A percentile compares a stretch with the other conserved stretches of the same genome.
phyloP scores from a whole-genome alignment of 2,329 filamentous ascomycete genomes.

The Fusarium oligoseptatum region DNA sequence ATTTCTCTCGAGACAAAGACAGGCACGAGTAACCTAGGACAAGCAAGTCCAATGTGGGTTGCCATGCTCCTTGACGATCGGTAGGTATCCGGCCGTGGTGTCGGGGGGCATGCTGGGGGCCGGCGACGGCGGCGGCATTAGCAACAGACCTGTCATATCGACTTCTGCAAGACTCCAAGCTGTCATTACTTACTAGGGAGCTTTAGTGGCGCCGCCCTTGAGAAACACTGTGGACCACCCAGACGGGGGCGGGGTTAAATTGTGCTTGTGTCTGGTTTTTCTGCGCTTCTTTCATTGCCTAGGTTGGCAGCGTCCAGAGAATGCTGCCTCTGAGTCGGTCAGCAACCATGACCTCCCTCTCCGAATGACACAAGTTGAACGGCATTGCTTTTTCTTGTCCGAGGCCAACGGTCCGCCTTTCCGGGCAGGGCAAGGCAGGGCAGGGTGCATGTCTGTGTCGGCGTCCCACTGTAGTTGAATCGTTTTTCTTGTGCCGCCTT shows the following conservation, averaged over 20 bases:
- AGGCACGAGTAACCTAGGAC: slow-evolving; percentile 32
- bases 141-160: slow-evolving; percentile 54
- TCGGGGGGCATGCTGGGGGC: slow-evolving; percentile 40
- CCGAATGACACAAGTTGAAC: neutral
- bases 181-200: slow-evolving; percentile 43
- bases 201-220: slow-evolving; percentile 43
- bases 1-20: slow-evolving; percentile 34
- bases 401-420: neutral
- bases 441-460: neutral
- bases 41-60: slow-evolving; percentile 40
- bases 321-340: slow-evolving; percentile 11
- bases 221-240: slow-evolving; percentile 37
- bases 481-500: slow-evolving; percentile 13
- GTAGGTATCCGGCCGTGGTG: slow-evolving; percentile 44
- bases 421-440: neutral
- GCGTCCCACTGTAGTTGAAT: slow-evolving; percentile 6
- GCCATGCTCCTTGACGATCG: slow-evolving; percentile 44
- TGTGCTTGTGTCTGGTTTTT: slow-evolving; percentile 14
- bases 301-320: neutral
- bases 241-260: slow-evolving; percentile 39
- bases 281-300: neutral
- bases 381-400: neutral
- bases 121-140: slow-evolving; percentile 35
- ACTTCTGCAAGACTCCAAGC: slow-evolving; percentile 47
- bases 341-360: slow-evolving; percentile 2